Evolutionary conservation across 1,284 basidiomycete genomes (phyloP).

Genomic region (Trichosporon inkin): DNA sequence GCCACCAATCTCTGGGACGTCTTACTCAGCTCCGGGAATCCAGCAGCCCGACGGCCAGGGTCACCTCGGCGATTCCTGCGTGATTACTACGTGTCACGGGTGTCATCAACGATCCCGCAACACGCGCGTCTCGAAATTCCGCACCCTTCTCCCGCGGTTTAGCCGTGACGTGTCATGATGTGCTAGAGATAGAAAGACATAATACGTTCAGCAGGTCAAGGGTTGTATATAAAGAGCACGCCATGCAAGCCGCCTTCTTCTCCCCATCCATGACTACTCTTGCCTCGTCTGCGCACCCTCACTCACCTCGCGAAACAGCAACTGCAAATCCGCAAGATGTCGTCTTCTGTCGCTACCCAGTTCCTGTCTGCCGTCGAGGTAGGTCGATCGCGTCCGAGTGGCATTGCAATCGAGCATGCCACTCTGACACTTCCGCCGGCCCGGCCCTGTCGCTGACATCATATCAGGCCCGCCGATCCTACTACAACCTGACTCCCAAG

Average conservation of each 20-base stretch:
- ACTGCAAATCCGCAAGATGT: constrained; percentile 4
- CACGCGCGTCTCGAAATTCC: no score
- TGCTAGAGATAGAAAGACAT: neutral
- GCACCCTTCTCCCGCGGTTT: neutral
- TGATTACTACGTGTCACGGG: no score
- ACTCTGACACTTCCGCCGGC: neutral
- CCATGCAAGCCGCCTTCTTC: neutral
- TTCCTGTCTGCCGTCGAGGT: constrained; percentile 46
- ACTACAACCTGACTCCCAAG: constrained; percentile 50
- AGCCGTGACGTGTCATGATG: neutral
- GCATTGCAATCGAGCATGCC: neutral
- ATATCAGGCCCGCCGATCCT: constrained; percentile 47
- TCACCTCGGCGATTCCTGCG: no score
- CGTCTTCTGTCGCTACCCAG: constrained; percentile 18
- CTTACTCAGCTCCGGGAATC: neutral
- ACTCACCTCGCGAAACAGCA: neutral
- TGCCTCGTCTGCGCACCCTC: neutral
- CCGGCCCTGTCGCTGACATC: neutral
- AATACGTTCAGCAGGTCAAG: no score
- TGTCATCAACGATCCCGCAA: no score
- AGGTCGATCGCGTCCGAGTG: constrained; percentile 11
- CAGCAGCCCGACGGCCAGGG: neutral
- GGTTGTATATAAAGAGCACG: neutral
- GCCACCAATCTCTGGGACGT: neutral
- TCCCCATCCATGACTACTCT: neutral